Percentiles rank a stretch among this genome's conserved stretches.
phyloP scores from a whole-genome alignment of 1,284 basidiomycete species.

The Sporisorium graminicola region DNA sequence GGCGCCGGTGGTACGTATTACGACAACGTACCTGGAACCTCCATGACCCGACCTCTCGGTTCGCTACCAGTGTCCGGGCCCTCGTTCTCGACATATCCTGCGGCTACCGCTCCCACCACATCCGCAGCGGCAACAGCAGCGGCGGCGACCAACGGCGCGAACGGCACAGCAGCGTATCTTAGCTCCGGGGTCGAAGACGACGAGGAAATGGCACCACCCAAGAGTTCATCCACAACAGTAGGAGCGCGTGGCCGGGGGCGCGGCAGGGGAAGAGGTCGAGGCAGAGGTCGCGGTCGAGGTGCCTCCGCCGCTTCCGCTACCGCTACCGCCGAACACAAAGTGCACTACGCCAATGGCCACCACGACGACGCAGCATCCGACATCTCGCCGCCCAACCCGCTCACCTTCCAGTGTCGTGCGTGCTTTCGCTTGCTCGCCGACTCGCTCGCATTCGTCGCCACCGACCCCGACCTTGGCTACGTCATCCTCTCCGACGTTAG shows the following conservation, averaged over 20 bases:
- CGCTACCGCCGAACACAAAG: neutral
- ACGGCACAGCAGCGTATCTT: constrained; percentile 8
- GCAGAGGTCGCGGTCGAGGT: constrained; percentile 14
- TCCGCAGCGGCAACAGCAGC: neutral
- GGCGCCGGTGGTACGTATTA: constrained; percentile 9
- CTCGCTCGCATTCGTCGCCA: constrained; percentile 46
- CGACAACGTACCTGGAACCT: constrained; percentile 34
- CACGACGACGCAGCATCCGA: constrained; percentile 9
- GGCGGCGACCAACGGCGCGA: constrained; percentile 3
- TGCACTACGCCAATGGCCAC: constrained; percentile 1
- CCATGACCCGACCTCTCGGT: constrained; percentile 16
- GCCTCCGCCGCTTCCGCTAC: neutral
- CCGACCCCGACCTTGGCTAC: constrained; percentile 49
- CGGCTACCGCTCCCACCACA: neutral
- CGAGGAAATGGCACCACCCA: constrained; percentile 33
- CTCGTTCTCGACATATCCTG: constrained; percentile 9
- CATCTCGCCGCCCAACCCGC: constrained; percentile 19
- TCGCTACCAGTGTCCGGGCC: neutral
- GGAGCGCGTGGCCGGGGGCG: neutral
- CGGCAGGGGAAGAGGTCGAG: constrained; percentile 12
- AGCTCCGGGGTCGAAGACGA: constrained; percentile 34
- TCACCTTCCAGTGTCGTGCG: constrained; percentile 51
- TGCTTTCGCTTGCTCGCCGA: constrained; percentile 54
- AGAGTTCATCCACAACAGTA: constrained; percentile 11
- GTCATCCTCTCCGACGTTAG: constrained; percentile 49